Evolutionary conservation across 1,139 yeast species (phyloP).

Genomic region (Kurtzmaniella quercitrusa): DNA sequence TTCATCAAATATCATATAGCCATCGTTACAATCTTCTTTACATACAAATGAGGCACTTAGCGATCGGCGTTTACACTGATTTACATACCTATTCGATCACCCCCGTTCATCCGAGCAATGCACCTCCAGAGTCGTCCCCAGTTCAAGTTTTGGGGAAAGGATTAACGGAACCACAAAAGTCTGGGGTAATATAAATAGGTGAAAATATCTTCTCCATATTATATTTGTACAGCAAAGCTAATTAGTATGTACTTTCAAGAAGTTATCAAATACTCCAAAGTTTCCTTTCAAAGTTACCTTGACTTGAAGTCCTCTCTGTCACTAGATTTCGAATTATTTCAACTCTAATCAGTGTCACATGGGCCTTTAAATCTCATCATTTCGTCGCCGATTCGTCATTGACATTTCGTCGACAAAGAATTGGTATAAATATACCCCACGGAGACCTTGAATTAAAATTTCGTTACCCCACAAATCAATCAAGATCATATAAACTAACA

Average conservation of each 20-base stretch:
- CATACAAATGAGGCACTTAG: no score
- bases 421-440: neutral
- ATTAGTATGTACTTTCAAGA: neutral
- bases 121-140: conserved; percentile 4
- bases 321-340: no score
- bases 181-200: conserved; percentile 10
- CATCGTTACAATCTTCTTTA: no score
- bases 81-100: neutral
- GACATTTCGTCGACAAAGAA: no score
- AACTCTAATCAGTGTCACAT: no score
- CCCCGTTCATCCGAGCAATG: conserved; percentile 9
- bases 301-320: no score
- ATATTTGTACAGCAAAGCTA: neutral
- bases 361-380: neutral
- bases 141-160: conserved; percentile 5
- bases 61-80: neutral
- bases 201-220: neutral
- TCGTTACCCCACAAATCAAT: no score
- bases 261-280: neutral
- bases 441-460: neutral
- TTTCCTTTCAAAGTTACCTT: no score
- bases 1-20: no score
- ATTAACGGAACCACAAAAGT: conserved; percentile 7
- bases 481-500: neutral
- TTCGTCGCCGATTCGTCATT: no score